Conservation (phyloP, 208 protist genomes). For the Acanthamoeba divionensis region DNA sequence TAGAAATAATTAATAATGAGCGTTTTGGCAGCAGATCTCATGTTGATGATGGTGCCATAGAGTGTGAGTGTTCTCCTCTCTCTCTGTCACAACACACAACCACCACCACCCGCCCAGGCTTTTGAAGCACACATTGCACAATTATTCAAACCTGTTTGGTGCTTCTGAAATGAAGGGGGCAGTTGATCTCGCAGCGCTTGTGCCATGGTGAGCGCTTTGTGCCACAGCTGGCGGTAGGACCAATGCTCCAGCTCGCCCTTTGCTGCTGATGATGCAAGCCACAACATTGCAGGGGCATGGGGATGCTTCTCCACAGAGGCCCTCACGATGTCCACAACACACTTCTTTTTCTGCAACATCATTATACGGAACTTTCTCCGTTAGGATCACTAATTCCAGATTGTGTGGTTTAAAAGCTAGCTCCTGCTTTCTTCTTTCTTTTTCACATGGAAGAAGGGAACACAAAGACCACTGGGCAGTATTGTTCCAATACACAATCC, state of each 20-base stretch:
- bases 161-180: not conserved
- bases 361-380: too few relatives aligned
- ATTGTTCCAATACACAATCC: too few relatives aligned
- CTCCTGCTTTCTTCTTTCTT: too few relatives aligned
- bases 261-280: not conserved
- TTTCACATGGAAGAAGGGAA: too few relatives aligned
- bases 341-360: not conserved
- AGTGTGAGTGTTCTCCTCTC: not conserved
- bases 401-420: too few relatives aligned
- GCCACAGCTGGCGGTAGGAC: conserved; percentile 5
- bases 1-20: not conserved
- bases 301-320: not conserved
- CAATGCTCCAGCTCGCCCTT: not conserved
- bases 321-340: not conserved
- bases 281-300: not conserved
- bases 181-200: not conserved
- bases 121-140: too few relatives aligned
- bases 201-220: not conserved
- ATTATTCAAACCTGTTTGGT: too few relatives aligned
- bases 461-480: too few relatives aligned
- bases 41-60: not conserved
- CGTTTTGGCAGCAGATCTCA: not conserved
- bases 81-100: too few relatives aligned
- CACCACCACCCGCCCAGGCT: too few relatives aligned
- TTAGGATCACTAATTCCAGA: too few relatives aligned